Conservation (phyloP, 805 yeast genomes). For the Suhomyces prunicola region DNA sequence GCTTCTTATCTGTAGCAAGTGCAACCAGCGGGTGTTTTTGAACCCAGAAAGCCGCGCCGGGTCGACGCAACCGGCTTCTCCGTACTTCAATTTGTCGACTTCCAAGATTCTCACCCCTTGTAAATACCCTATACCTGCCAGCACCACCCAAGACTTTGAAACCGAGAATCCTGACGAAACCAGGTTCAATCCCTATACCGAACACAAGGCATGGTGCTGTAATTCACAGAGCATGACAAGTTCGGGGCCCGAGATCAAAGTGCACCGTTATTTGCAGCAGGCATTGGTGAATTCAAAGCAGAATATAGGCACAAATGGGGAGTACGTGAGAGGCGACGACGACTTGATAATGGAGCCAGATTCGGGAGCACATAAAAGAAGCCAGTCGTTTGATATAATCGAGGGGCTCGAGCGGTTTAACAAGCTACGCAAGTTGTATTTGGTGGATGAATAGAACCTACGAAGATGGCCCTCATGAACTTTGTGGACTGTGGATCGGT, state of each 20-base stretch:
- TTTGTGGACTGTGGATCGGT: not conserved
- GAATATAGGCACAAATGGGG: constrained; percentile 26
- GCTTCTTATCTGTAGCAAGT: constrained; percentile 33
- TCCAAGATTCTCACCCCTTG: constrained; percentile 31
- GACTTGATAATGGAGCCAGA: constrained; percentile 4
- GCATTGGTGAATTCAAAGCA: constrained; percentile 19
- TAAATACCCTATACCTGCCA: constrained; percentile 18
- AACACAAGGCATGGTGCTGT: constrained; percentile 40
- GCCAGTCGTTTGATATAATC: constrained; percentile 24
- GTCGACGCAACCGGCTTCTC: not conserved
- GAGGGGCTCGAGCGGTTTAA: constrained; percentile 32
- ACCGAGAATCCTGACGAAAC: constrained; percentile 13
- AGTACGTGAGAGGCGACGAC: constrained; percentile 13
- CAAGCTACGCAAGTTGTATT: constrained; percentile 35
- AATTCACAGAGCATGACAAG: constrained; percentile 13
- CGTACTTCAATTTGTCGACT: constrained; percentile 14
- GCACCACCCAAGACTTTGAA: constrained; percentile 1
- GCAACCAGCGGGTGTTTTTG: constrained; percentile 35
- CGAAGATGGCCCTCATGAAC: too few species aligned
- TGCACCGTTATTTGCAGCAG: constrained; percentile 21
- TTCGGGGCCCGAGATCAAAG: not conserved
- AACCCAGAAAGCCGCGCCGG: constrained; percentile 10
- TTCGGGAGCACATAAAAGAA: constrained; percentile 13
- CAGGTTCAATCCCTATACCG: constrained; percentile 19
- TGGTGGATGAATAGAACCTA: constrained; percentile 13